Evolutionary conservation across 148 eudicot genomes (phyloP).

Genomic region (Rheum nobile): DNA sequence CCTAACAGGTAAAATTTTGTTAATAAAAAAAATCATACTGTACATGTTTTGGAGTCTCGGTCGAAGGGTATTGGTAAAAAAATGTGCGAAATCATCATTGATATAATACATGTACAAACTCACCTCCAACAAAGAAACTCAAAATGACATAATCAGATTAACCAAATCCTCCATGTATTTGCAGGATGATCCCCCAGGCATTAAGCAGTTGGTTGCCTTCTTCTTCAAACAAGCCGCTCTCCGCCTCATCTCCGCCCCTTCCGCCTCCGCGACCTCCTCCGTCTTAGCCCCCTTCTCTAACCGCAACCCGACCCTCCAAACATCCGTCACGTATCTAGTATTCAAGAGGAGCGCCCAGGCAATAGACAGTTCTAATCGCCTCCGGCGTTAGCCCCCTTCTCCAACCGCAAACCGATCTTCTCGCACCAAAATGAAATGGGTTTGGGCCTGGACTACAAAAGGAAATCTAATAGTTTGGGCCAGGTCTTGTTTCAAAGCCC

Average conservation of each 20-base stretch:
- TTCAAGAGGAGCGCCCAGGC: no score
- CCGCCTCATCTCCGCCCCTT: slow-evolving; percentile 33
- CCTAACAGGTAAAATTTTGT: no score
- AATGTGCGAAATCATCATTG: no score
- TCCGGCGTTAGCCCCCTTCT: slow-evolving; percentile 21
- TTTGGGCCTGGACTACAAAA: not conserved
- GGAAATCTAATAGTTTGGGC: not conserved
- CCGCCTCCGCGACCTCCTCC: slow-evolving; percentile 30
- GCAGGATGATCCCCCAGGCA: slow-evolving; percentile 27
- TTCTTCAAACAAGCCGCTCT: slow-evolving; percentile 22
- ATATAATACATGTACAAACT: no score
- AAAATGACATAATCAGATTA: slow-evolving; percentile 22
- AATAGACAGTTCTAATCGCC: no score
- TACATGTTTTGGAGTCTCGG: no score
- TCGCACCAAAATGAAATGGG: no score
- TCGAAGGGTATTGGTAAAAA: no score
- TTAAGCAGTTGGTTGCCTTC: slow-evolving; percentile 17
- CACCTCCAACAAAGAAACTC: not conserved
- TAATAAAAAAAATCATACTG: no score
- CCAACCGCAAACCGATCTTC: slow-evolving; percentile 29
- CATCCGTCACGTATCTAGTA: slow-evolving; percentile 28
- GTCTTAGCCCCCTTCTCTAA: slow-evolving; percentile 25
- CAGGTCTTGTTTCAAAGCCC: not conserved
- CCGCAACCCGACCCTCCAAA: slow-evolving; percentile 35
- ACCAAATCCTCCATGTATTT: slow-evolving; percentile 22